Conservation (phyloP, 2,329 filamentous ascomycete genomes). For the Clonostachys byssicola region DNA sequence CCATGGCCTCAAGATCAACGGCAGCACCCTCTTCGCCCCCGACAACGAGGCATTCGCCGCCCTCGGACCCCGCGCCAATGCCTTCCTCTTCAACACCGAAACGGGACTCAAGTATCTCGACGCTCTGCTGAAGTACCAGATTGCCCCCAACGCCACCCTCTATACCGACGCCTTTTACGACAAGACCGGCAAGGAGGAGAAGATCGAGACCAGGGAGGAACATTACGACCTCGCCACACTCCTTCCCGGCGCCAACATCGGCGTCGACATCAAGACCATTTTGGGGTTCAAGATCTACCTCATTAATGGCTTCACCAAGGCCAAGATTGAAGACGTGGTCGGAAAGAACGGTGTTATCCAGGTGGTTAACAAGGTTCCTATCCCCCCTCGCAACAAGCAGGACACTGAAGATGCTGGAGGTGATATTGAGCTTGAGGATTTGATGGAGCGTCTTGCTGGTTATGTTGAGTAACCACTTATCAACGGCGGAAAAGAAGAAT, state of each 20-base stretch:
- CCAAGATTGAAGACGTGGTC: constrained; percentile 65
- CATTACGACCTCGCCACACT: constrained; percentile 71
- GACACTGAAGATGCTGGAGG: constrained; percentile 1
- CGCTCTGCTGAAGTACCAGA: constrained; percentile 75
- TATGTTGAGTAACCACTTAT: constrained; percentile 11
- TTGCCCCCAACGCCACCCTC: constrained; percentile 68
- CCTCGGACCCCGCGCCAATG: constrained; percentile 70
- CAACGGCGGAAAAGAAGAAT: neutral
- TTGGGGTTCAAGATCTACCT: constrained; percentile 67
- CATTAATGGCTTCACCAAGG: constrained; percentile 68
- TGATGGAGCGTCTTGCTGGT: constrained; percentile 17
- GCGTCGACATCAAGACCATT: constrained; percentile 66
- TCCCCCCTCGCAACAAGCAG: constrained; percentile 57
- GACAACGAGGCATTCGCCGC: constrained; percentile 75
- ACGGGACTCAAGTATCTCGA: constrained; percentile 71
- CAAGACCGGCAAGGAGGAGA: constrained; percentile 11
- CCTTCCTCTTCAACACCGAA: constrained; percentile 77
- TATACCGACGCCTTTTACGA: constrained; percentile 81
- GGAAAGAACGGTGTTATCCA: constrained; percentile 82
- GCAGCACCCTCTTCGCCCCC: constrained; percentile 78
- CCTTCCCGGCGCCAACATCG: constrained; percentile 60
- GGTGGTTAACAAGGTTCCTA: constrained; percentile 65
- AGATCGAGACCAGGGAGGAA: constrained; percentile 19
- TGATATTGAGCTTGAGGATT: constrained; percentile 17
- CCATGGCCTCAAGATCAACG: constrained; percentile 47